phyloP scores from a whole-genome alignment of 345 rosid genomes.

The Nasturtium officinale region DNA sequence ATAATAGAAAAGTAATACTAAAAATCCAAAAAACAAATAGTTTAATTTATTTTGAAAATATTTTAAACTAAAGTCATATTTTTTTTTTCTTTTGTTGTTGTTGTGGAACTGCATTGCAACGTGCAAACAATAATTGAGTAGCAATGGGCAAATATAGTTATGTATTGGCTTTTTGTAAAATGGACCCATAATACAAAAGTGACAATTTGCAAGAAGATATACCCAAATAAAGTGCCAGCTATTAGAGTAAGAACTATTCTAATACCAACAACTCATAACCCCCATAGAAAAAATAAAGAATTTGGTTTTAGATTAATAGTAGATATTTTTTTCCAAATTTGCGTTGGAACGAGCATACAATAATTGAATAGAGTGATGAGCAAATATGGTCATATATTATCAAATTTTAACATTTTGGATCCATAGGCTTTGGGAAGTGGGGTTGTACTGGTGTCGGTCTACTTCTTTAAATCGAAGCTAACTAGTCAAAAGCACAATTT shows the following conservation, averaged over 20 bases:
- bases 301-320: neutral
- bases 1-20: neutral
- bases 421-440: neutral
- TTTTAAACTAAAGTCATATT: neutral
- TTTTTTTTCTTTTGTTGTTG: neutral
- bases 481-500: neutral
- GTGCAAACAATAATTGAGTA: neutral
- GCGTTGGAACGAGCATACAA: neutral
- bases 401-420: neutral
- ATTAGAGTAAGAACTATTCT: neutral
- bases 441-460: conserved; percentile 12
- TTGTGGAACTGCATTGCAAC: conserved; percentile 14
- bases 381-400: conserved; percentile 2
- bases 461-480: neutral
- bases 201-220: conserved; percentile 21
- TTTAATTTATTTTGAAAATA: neutral
- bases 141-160: neutral
- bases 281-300: neutral
- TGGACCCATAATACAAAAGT: conserved; percentile 35
- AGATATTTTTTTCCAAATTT: neutral
- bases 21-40: neutral
- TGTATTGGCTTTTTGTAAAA: conserved; percentile 19
- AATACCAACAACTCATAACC: conserved; percentile 14
- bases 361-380: neutral
- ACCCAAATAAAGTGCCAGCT: conserved; percentile 31